A percentile compares a stretch with the other conserved stretches of the same genome.
phyloP scores from a whole-genome alignment of 2,329 filamentous ascomycete species.

The Diaporthe australafricana region DNA sequence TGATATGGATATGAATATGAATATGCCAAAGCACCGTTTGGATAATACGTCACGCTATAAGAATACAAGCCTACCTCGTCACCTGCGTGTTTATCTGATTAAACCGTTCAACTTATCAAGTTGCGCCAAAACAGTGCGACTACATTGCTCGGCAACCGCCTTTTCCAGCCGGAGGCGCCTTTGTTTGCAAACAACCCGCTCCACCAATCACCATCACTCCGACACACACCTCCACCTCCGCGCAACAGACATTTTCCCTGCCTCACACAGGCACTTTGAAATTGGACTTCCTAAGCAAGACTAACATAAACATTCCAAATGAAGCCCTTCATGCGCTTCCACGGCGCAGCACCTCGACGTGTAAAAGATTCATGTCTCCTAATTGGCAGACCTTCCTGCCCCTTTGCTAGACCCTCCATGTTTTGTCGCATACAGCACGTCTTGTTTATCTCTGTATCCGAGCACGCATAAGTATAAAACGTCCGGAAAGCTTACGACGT shows the following conservation, averaged over 20 bases:
- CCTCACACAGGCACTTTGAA: neutral
- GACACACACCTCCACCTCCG: neutral
- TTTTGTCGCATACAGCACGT: conserved; percentile 1
- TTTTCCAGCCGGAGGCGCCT: neutral
- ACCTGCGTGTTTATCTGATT: neutral
- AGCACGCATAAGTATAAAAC: conserved; percentile 3
- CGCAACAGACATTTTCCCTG: neutral
- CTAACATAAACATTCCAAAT: neutral
- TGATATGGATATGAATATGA: no score
- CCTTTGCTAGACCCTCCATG: neutral
- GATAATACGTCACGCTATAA: no score
- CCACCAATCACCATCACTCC: conserved; percentile 25
- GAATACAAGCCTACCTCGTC: neutral
- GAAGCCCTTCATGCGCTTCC: neutral
- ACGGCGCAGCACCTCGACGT: neutral
- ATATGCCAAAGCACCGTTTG: neutral
- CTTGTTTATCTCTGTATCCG: conserved; percentile 6
- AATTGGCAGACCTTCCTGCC: neutral
- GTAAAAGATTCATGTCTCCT: neutral
- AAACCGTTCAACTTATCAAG: neutral
- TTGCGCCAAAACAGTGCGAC: neutral
- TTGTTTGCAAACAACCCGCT: conserved; percentile 8
- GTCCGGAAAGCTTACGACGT: neutral
- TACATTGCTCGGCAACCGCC: conserved; percentile 33
- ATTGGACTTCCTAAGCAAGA: conserved; percentile 17